Evolutionary conservation across 345 rosid genomes (phyloP), one percentile per base, ranked within the genome.

Genomic region (Eucalyptus sp.): DNA sequence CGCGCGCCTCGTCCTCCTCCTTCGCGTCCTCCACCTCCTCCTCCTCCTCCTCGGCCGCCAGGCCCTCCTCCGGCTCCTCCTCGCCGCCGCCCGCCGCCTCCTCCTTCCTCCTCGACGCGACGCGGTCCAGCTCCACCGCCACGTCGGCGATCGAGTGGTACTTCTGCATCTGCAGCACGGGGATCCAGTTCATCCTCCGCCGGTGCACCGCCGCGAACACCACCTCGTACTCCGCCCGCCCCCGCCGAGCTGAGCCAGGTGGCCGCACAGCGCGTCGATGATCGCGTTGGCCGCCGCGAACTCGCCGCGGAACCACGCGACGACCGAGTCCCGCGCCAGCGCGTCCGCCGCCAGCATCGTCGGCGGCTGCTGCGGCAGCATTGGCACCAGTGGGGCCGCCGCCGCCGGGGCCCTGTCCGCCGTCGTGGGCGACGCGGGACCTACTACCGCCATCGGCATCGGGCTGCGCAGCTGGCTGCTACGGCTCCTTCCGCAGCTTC

Each of bases 261-360:
- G 99, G 7, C 92, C 93, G 90, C 99, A 98, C 22, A 98, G 96
- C 13, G 94, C 94, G 81, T 98, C 99, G 88, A 98, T 98, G 50
- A 98, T 96, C 60, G 99, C 98, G 91, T 98, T 98, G 58, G 99
- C 98, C n/a, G 99, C 99, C 17, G 99, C 99, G 89, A 98, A 98
- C 94, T 98, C 99, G 7, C 99, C 96, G 5, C 98, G 95, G 90
- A 94, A 95, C 99, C 99, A 98, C 46, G 95, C 91, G 79, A 98
- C 91, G 88, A 96, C 93, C 87, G 98, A 95, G 90, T 98, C 99
- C 89, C 93, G 97, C 5, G 98, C 98, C 88, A 94, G 91, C 11
- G 96, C 89, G 86, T 96, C 98, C 83, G 83, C 83, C 27, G 83
- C 83, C 83, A 76, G 83, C 83, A 76, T 76, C 83, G 83, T 48